phyloP scores from a whole-genome alignment of 2,329 filamentous ascomycete genomes.

The Diaporthe destruens region DNA sequence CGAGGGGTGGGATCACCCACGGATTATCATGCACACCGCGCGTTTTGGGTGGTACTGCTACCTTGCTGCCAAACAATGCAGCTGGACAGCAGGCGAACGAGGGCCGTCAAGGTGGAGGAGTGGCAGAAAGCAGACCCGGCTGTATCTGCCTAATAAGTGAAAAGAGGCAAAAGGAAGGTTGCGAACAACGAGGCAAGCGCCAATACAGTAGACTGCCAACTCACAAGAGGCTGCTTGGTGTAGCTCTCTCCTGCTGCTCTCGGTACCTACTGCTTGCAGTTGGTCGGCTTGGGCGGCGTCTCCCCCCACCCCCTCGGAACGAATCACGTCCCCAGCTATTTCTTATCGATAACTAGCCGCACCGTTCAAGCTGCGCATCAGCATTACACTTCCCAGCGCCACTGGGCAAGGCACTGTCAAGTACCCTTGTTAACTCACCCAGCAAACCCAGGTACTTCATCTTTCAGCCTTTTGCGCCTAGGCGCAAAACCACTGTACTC shows the following conservation, averaged over 20 bases:
- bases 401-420: too few relatives aligned
- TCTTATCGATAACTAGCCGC: slow-evolving; percentile 27
- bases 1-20: neutral
- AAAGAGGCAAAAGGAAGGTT: neutral
- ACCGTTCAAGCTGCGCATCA: neutral
- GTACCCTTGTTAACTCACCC: too few relatives aligned
- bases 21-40: neutral
- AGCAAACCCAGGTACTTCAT: too few relatives aligned
- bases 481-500: slow-evolving; percentile 22
- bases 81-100: neutral
- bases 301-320: neutral
- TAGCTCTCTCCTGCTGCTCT: slow-evolving; percentile 16
- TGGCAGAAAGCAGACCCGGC: neutral
- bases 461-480: slow-evolving; percentile 29
- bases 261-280: slow-evolving; percentile 11
- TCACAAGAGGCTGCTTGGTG: slow-evolving; percentile 23
- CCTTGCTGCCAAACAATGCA: neutral
- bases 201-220: slow-evolving; percentile 18
- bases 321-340: slow-evolving; percentile 22
- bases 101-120: neutral
- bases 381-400: neutral
- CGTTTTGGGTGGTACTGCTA: slow-evolving; percentile 19
- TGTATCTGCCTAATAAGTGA: neutral
- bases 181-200: slow-evolving; percentile 1
- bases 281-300: slow-evolving; percentile 14